A percentile compares a stretch with the other conserved stretches of the same genome.
Conservation (phyloP, 139 green algal species). For the Nannochloris sp. region DNA sequence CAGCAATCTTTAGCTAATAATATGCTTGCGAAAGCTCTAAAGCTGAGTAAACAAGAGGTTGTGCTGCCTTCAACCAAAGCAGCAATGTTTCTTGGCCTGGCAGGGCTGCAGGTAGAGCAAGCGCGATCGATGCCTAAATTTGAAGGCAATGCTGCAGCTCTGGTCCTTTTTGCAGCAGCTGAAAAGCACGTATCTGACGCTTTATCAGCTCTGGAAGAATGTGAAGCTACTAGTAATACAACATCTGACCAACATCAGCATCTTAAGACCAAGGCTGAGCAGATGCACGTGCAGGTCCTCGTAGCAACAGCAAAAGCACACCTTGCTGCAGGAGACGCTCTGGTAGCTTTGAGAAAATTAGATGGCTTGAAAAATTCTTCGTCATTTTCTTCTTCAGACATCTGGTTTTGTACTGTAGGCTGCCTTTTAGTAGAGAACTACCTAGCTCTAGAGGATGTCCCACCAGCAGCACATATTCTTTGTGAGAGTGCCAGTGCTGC, state of each 20-base stretch:
- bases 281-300: not conserved
- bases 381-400: too few species aligned
- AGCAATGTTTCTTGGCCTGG: slow-evolving; percentile 1
- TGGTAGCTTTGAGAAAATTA: not conserved
- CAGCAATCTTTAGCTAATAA: slow-evolving; percentile 17
- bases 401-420: too few species aligned
- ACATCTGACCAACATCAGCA: not conserved
- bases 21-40: slow-evolving; percentile 12
- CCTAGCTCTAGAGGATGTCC: not conserved
- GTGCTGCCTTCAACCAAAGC: not conserved
- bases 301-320: slow-evolving; percentile 6
- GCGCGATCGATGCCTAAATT: not conserved
- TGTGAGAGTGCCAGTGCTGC: not conserved
- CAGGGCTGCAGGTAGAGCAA: slow-evolving; percentile 14
- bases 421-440: not conserved
- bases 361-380: too few species aligned
- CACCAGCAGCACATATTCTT: not conserved
- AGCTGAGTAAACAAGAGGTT: slow-evolving; percentile 4
- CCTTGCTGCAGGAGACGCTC: slow-evolving; percentile 1
- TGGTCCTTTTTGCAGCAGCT: slow-evolving; percentile 7
- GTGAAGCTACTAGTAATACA: too few species aligned
- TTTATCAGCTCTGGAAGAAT: too few species aligned
- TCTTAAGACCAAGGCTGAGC: not conserved
- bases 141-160: not conserved
- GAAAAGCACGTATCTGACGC: not conserved